Conservation (phyloP, 2,329 filamentous ascomycete genomes). For the Aspergillus ochraceoroseus region DNA sequence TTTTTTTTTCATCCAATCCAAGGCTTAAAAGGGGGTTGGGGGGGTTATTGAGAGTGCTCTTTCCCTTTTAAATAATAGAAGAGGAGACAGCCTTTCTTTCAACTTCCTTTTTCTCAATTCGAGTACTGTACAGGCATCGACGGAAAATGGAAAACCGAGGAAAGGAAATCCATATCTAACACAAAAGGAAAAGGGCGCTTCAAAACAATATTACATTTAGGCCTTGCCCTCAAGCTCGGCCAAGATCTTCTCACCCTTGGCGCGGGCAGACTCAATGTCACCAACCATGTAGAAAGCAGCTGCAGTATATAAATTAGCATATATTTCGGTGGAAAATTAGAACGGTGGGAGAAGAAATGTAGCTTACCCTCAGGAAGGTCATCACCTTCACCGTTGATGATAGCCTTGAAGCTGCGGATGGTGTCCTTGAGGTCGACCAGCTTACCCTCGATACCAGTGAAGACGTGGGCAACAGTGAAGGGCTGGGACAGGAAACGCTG, state of each 20-base stretch:
- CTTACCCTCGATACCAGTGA: conserved; percentile 82
- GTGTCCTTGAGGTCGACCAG: conserved; percentile 99
- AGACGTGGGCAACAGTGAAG: conserved; percentile 78
- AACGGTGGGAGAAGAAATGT: not conserved
- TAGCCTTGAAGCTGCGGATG: conserved; percentile 94
- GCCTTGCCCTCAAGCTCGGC: conserved; percentile 72
- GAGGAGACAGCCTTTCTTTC: conserved; percentile 22
- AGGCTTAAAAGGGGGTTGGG: conserved; percentile 21
- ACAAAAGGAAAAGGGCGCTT: conserved; percentile 35
- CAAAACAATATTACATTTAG: conserved; percentile 45
- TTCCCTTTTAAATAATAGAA: conserved; percentile 16
- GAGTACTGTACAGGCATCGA: conserved; percentile 41
- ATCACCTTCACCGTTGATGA: conserved; percentile 91
- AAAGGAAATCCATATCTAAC: conserved; percentile 32
- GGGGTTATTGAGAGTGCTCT: conserved; percentile 19
- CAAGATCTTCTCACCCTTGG: conserved; percentile 99
- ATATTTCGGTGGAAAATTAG: not conserved
- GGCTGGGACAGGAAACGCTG: conserved; percentile 99
- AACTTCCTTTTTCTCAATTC: conserved; percentile 36
- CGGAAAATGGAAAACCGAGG: conserved; percentile 34
- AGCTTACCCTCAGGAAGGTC: conserved; percentile 80
- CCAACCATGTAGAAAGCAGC: conserved; percentile 95
- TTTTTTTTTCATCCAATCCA: conserved; percentile 25
- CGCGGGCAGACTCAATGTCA: conserved; percentile 84
- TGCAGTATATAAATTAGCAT: conserved; percentile 31